phyloP scores from a whole-genome alignment of 495 filamentous ascomycete genomes.

The Aspergillus haitiensis region DNA sequence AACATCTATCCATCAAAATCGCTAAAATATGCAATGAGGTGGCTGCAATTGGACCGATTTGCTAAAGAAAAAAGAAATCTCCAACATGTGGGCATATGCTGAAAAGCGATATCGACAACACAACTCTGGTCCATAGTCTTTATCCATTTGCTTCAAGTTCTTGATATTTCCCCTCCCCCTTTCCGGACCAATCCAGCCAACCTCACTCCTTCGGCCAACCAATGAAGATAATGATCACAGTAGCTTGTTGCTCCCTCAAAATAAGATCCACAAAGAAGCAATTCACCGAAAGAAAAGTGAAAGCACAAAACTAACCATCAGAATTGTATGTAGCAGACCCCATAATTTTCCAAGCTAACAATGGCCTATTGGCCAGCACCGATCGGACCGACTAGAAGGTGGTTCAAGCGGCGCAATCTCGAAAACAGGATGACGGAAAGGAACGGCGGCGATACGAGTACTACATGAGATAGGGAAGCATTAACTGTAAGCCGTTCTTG shows the following conservation, averaged over 20 bases:
- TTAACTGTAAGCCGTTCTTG: constrained; percentile 13
- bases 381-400: constrained; percentile 26
- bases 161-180: no score
- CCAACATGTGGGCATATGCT: constrained; percentile 15
- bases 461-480: constrained; percentile 26
- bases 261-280: background rate
- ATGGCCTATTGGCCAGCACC: constrained; percentile 26
- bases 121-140: background rate
- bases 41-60: constrained; percentile 12
- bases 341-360: constrained; percentile 34
- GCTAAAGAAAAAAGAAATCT: background rate
- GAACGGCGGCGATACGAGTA: constrained; percentile 15
- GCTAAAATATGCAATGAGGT: constrained; percentile 14
- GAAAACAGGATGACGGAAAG: constrained; percentile 9
- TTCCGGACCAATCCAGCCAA: background rate
- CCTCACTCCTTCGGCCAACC: background rate
- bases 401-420: constrained; percentile 33
- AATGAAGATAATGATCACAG: background rate
- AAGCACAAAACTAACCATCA: constrained; percentile 42
- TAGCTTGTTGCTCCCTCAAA: background rate
- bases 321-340: constrained; percentile 39
- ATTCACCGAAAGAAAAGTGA: constrained; percentile 22
- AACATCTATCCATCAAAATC: constrained; percentile 7
- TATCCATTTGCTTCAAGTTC: constrained; percentile 12
- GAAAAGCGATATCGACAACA: constrained; percentile 4